Evolutionary conservation across 148 eudicot genomes (phyloP).

Genomic region (Fallopia convolvulus): DNA sequence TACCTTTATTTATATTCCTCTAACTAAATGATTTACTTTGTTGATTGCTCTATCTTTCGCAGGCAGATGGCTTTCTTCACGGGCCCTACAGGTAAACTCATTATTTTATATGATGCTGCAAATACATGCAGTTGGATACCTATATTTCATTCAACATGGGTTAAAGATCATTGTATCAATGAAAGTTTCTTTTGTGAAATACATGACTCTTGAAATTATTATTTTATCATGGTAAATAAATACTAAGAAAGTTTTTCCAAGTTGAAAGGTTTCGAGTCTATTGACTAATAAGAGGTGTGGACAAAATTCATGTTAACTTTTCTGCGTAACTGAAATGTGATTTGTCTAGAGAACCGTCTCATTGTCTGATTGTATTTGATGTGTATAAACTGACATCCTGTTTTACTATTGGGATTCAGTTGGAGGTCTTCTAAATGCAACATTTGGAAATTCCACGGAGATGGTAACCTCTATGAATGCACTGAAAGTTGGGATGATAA

Average conservation of each 20-base stretch:
- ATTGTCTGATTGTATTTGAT: background rate
- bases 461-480: slow-evolving; percentile 95
- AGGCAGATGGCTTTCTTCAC: slow-evolving; percentile 88
- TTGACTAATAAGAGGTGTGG: background rate
- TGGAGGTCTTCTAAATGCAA: slow-evolving; percentile 95
- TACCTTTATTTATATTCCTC: background rate
- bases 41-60: slow-evolving; percentile 22
- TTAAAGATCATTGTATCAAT: background rate
- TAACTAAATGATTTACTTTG: background rate
- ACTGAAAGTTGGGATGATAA: slow-evolving; percentile 77
- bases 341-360: background rate
- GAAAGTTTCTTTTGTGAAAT: background rate
- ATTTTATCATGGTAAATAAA: background rate
- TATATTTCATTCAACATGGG: background rate
- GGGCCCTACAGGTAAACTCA: slow-evolving; percentile 71
- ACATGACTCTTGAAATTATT: background rate
- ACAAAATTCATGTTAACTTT: background rate
- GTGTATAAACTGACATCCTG: slow-evolving; percentile 17
- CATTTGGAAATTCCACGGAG: slow-evolving; percentile 96
- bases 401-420: slow-evolving; percentile 50
- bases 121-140: background rate
- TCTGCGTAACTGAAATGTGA: background rate
- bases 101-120: background rate
- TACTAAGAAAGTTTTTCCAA: background rate
- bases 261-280: background rate